phyloP scores from a whole-genome alignment of 768 basidiomycete genomes.

The Suillus alpinus region DNA sequence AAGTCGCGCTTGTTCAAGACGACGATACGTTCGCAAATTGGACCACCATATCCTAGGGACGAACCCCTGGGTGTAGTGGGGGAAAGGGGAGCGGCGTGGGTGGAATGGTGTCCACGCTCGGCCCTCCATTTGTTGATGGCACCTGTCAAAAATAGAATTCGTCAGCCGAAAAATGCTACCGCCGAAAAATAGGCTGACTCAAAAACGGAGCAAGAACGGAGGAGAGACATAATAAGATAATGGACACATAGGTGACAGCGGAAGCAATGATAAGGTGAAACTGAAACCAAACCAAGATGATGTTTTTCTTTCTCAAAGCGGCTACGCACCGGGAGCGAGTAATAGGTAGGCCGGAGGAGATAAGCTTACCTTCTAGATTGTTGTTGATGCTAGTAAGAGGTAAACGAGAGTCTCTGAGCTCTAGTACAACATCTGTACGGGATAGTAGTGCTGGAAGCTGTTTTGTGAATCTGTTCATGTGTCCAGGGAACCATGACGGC shows the following conservation, averaged over 20 bases:
- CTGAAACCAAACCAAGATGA: neutral
- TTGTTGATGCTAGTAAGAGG: constrained; percentile 94
- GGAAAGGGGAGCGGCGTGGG: constrained; percentile 38
- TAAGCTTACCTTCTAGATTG: constrained; percentile 71
- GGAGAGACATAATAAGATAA: constrained; percentile 8
- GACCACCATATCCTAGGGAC: constrained; percentile 22
- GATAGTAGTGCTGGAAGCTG: constrained; percentile 74
- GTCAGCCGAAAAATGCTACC: constrained; percentile 18
- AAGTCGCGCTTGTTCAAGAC: constrained; percentile 94
- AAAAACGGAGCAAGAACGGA: constrained; percentile 9
- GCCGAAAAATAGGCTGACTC: constrained; percentile 4
- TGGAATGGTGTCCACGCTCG: constrained; percentile 59
- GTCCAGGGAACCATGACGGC: constrained; percentile 94
- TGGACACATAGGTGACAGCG: neutral
- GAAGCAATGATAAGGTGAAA: neutral
- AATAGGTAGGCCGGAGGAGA: constrained; percentile 20
- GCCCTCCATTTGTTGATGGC: constrained; percentile 66
- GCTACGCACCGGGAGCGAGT: constrained; percentile 19
- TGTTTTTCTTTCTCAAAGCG: neutral
- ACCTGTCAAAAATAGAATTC: constrained; percentile 36
- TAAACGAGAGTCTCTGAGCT: constrained; percentile 89
- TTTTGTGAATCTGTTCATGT: constrained; percentile 87
- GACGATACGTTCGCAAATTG: constrained; percentile 77
- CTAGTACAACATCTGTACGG: constrained; percentile 88
- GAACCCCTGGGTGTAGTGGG: constrained; percentile 24